Base-by-base conservation (phyloP, 495 filamentous ascomycete species). In the Margaritispora aquatica region DNA sequence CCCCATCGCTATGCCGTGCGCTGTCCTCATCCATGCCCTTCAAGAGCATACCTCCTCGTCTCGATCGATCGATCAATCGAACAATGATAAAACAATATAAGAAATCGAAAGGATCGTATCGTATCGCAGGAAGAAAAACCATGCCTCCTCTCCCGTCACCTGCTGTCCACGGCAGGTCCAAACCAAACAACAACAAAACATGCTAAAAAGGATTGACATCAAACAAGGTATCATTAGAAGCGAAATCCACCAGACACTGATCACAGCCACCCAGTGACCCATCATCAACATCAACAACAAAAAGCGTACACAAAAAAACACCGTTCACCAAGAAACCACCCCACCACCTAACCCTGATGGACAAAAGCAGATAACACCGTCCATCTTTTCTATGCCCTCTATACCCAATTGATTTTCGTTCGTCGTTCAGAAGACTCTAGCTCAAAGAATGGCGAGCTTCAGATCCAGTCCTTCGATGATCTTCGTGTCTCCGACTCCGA, bases 341-440 rank as follows among this genome's bases (percentile, higher is more conserved):
- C n/a, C n/a, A n/a, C n/a, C n/a, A n/a, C n/a, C n/a, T n/a, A 44
- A 27, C 52, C 27, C 13, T 54, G 17, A 9, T 44, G 15, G 21
- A 54, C n/a, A 26, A 10, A 54, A 36, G 20, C 29, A 17, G 10
- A 54, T 22, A 54, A 54, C 20, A 34, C 21, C 27, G 20, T 53
- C 21, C 27, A 10, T 53, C 13, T 17, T 34, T 44, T 44, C 1
- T 21, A 46, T 10, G 7, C 17, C n/a, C 22, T 56, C 50, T 54
- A 60, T 22, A 49, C 54, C 58, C 58, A 60, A 36, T 48, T 46
- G n/a, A 23, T 51, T 54, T 60, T 54, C 17, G 51, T 55, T 19
- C 19, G 27, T 27, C 23, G 17, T 27, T 34, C 23, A 44, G 15
- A 44, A 44, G 11, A 8, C 19, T 44, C 3, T 44, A 10, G 38